Conservation (phyloP, 495 filamentous ascomycete genomes). For the Penicillium coffeae region DNA sequence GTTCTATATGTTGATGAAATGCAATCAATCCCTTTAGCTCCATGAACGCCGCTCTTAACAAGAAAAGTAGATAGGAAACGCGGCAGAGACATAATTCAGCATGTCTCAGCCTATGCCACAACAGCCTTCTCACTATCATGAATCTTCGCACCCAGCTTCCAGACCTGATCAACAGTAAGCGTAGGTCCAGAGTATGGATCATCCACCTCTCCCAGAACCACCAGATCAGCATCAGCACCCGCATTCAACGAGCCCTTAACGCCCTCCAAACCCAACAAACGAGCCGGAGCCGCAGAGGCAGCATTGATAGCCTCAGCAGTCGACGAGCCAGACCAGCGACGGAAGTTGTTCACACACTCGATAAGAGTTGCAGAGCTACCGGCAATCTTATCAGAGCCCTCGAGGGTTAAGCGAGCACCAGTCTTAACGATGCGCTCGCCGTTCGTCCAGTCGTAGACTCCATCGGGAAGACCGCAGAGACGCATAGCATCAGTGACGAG, state of each 20-base stretch:
- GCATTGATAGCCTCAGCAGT: slow-evolving; percentile 63
- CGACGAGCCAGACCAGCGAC: slow-evolving; percentile 61
- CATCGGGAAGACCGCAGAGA: slow-evolving; percentile 67
- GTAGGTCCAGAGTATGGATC: slow-evolving; percentile 39
- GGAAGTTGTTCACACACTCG: slow-evolving; percentile 78
- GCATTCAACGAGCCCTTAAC: slow-evolving; percentile 64
- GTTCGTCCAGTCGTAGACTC: slow-evolving; percentile 75
- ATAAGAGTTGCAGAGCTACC: slow-evolving; percentile 67
- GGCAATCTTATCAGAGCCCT: slow-evolving; percentile 70
- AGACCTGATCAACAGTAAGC: slow-evolving; percentile 67
- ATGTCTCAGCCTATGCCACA: slow-evolving; percentile 3
- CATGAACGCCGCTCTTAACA: background rate
- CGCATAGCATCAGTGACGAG: slow-evolving; percentile 62
- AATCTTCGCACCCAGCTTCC: slow-evolving; percentile 67
- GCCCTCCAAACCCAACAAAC: slow-evolving; percentile 62
- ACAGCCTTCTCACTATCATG: slow-evolving; percentile 32
- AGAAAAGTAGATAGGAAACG: slow-evolving; percentile 5
- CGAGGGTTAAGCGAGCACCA: slow-evolving; percentile 60
- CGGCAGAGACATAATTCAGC: slow-evolving; percentile 4
- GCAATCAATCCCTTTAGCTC: background rate
- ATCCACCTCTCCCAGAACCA: slow-evolving; percentile 58
- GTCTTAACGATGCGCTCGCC: slow-evolving; percentile 67
- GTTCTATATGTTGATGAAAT: slow-evolving; percentile 1
- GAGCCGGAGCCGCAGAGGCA: slow-evolving; percentile 69
- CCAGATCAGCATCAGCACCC: slow-evolving; percentile 76